Percentiles rank a stretch among this genome's conserved stretches.
Conservation (phyloP, 2,329 filamentous ascomycete genomes). For the Mycosphaerelloides madeirae region DNA sequence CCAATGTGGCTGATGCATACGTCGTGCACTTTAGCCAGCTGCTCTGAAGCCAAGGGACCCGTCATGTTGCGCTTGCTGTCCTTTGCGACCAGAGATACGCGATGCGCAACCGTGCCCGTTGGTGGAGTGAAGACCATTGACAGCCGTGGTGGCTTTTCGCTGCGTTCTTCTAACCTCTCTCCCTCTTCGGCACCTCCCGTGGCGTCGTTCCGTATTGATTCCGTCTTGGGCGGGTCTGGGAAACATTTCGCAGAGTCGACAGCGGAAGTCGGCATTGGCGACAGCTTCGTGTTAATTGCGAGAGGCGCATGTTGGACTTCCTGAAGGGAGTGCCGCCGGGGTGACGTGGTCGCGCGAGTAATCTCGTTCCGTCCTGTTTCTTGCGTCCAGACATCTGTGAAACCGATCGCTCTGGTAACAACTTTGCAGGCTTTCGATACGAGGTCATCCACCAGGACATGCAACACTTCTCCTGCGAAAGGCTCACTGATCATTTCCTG, state of each 20-base stretch:
- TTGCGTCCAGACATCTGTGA: slow-evolving; percentile 73
- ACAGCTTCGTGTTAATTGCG: slow-evolving; percentile 13
- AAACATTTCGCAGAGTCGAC: slow-evolving; percentile 22
- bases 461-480: slow-evolving; percentile 54
- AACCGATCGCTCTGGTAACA: slow-evolving; percentile 82
- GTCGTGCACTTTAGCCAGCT: slow-evolving; percentile 75
- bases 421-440: slow-evolving; percentile 91
- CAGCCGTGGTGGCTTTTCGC: slow-evolving; percentile 1
- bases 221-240: slow-evolving; percentile 3
- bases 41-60: slow-evolving; percentile 72
- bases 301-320: slow-evolving; percentile 1
- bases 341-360: slow-evolving; percentile 2
- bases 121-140: slow-evolving; percentile 19
- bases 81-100: slow-evolving; percentile 25
- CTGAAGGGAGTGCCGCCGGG: not conserved
- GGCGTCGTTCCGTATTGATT: slow-evolving; percentile 1
- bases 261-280: slow-evolving; percentile 1
- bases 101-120: slow-evolving; percentile 24
- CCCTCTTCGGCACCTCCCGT: slow-evolving; percentile 5
- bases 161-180: not conserved
- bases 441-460: slow-evolving; percentile 84
- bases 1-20: slow-evolving; percentile 84
- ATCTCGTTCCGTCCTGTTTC: slow-evolving; percentile 18
- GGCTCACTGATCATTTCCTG: slow-evolving; percentile 64
- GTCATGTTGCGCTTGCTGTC: slow-evolving; percentile 10